A percentile compares a stretch with the other conserved stretches of the same genome.
Conservation (phyloP, 345 rosid species). For the Heritiera fomes region DNA sequence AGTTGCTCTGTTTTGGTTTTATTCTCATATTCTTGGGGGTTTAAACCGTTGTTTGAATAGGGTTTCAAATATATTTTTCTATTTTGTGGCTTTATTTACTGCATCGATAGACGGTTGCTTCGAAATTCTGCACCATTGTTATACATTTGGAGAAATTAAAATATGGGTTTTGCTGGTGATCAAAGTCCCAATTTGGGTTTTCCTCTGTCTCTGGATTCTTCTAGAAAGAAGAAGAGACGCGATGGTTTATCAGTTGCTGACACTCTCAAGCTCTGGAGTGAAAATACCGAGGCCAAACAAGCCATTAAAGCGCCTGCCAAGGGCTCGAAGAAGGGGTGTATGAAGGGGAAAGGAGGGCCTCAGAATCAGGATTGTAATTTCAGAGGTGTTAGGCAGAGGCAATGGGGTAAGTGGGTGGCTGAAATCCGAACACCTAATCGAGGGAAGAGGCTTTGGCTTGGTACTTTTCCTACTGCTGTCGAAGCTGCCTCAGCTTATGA, state of each 20-base stretch:
- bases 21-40: neutral
- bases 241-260: slow-evolving; percentile 5
- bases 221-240: neutral
- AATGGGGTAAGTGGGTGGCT: slow-evolving; percentile 98
- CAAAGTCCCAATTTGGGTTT: neutral
- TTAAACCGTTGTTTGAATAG: neutral
- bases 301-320: slow-evolving; percentile 37
- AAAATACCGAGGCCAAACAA: neutral
- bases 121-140: neutral
- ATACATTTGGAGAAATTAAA: neutral
- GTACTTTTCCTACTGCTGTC: slow-evolving; percentile 63
- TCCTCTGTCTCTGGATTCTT: neutral
- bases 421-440: slow-evolving; percentile 77
- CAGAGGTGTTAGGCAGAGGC: slow-evolving; percentile 88
- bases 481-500: slow-evolving; percentile 92
- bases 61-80: neutral
- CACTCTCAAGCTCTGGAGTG: neutral
- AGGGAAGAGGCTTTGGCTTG: slow-evolving; percentile 77
- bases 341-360: slow-evolving; percentile 97
- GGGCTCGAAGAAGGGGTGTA: slow-evolving; percentile 85
- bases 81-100: too few species aligned
- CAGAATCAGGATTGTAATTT: slow-evolving; percentile 55
- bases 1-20: neutral
- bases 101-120: too few species aligned
- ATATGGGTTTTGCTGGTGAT: neutral